Percentiles rank a stretch among this genome's conserved stretches.
phyloP scores from a whole-genome alignment of 2,329 filamentous ascomycete genomes.

The Aureobasidium uvarum region DNA sequence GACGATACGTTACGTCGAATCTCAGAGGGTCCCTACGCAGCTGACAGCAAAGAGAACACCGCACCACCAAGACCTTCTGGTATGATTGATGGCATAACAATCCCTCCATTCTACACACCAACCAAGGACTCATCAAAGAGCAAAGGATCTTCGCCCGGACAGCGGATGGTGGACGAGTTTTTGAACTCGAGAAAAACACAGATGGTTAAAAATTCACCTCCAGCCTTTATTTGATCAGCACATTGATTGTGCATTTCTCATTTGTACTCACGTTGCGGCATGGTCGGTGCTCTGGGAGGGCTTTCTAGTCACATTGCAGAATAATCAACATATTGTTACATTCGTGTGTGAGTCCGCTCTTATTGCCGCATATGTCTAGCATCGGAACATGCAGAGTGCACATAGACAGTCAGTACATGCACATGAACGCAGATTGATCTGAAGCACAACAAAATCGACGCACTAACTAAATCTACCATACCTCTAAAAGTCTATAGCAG shows the following conservation, averaged over 20 bases:
- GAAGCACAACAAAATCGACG: neutral
- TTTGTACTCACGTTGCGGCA: neutral
- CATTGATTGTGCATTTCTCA: slow-evolving; percentile 20
- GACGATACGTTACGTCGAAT: slow-evolving; percentile 39
- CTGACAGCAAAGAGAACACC: slow-evolving; percentile 1
- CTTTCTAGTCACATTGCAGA: neutral
- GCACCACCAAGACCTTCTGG: slow-evolving; percentile 25
- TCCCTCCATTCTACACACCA: slow-evolving; percentile 27
- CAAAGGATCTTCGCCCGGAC: slow-evolving; percentile 28
- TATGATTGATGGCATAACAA: slow-evolving; percentile 20
- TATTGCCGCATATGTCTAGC: too few species aligned
- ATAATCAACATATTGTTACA: slow-evolving; percentile 8
- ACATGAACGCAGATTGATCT: neutral
- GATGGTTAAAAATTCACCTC: neutral
- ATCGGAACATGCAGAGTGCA: too few species aligned
- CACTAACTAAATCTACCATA: neutral
- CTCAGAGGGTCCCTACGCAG: slow-evolving; percentile 38
- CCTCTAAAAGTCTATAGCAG: slow-evolving; percentile 25
- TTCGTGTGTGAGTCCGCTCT: neutral
- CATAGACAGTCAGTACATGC: too few species aligned
- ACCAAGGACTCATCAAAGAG: slow-evolving; percentile 21
- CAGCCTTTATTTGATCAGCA: slow-evolving; percentile 23
- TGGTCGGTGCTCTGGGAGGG: neutral
- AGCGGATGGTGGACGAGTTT: slow-evolving; percentile 29
- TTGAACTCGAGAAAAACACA: slow-evolving; percentile 21